phyloP scores from a whole-genome alignment of 2,329 filamentous ascomycete genomes.

The Diplodia mutila region DNA sequence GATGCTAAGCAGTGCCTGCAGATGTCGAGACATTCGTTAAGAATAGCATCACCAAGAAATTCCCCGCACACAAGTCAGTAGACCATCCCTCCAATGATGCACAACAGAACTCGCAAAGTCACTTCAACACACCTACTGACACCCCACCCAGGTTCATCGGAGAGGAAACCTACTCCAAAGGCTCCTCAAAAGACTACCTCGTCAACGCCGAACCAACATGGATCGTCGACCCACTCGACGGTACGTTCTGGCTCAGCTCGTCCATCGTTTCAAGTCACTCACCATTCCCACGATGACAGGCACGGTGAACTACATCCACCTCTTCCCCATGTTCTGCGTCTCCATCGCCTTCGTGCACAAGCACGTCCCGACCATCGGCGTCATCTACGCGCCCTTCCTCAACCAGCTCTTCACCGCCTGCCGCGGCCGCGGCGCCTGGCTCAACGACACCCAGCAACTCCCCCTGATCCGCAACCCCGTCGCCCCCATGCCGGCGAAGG shows the following conservation, averaged over 20 bases:
- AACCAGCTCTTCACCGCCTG: conserved; percentile 72
- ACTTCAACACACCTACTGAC: background rate
- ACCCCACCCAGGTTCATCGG: conserved; percentile 65
- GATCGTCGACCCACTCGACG: conserved; percentile 77
- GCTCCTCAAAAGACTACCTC: conserved; percentile 68
- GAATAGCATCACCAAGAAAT: conserved; percentile 60
- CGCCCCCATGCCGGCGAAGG: conserved; percentile 64
- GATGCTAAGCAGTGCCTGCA: conserved; percentile 40
- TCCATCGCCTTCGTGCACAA: conserved; percentile 71
- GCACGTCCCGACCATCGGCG: conserved; percentile 65
- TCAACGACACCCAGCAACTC: conserved; percentile 66
- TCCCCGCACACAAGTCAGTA: conserved; percentile 68
- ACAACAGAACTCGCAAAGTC: background rate
- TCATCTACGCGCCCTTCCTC: conserved; percentile 73
- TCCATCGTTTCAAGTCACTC: background rate
- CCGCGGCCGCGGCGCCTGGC: conserved; percentile 67
- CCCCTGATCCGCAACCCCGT: conserved; percentile 67
- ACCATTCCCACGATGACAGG: conserved; percentile 43
- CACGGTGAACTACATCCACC: conserved; percentile 80
- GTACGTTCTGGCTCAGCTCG: conserved; percentile 39
- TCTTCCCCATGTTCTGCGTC: conserved; percentile 81
- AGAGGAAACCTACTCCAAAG: conserved; percentile 75
- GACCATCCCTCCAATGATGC: background rate
- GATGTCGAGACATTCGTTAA: conserved; percentile 75
- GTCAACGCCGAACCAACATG: conserved; percentile 69